These are phyloP conservation scores for Thermomucor indicae-seudaticae DNA, from an alignment of 371 early-diverging fungal genomes.

Conservation along the genomic window DNA sequence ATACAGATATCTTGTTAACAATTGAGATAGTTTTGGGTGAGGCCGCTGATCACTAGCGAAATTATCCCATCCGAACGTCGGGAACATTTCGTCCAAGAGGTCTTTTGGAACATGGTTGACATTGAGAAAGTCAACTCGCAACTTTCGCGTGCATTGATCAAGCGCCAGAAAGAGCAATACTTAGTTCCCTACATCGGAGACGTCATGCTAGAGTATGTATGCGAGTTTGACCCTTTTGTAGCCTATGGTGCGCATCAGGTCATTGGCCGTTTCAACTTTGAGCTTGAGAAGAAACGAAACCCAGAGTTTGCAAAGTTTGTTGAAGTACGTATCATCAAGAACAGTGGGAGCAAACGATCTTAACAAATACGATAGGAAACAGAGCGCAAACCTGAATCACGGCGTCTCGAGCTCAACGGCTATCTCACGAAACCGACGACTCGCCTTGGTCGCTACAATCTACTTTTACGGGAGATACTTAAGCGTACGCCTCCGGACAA, in stretches of 20 bases:
- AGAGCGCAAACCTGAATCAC: constrained; percentile 71
- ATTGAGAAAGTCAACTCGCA: constrained; percentile 69
- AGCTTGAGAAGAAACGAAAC: constrained; percentile 71
- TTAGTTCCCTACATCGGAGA: constrained; percentile 83
- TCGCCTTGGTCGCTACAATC: constrained; percentile 83
- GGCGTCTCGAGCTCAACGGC: constrained; percentile 74
- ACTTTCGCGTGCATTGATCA: constrained; percentile 61
- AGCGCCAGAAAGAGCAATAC: constrained; percentile 68
- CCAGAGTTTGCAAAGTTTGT: constrained; percentile 69
- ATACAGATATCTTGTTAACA: neutral
- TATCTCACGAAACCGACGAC: constrained; percentile 85
- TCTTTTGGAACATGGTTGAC: constrained; percentile 82
- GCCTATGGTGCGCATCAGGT: constrained; percentile 88
- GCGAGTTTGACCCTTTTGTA: constrained; percentile 76
- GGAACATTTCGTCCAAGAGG: constrained; percentile 71
- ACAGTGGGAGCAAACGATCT: neutral
- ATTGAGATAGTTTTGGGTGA: constrained; percentile 59
- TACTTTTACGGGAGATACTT: constrained; percentile 77
- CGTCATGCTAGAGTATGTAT: constrained; percentile 68
- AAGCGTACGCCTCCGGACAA: constrained; percentile 76
- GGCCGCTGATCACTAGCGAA: constrained; percentile 64
- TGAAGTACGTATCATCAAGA: constrained; percentile 34
- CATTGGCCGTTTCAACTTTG: constrained; percentile 76
- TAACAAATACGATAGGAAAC: neutral
- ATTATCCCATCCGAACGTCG: constrained; percentile 63